These are phyloP conservation scores for Dioszegia hungarica DNA, from an alignment of 768 basidiomycete species.

Conservation along the genomic window DNA sequence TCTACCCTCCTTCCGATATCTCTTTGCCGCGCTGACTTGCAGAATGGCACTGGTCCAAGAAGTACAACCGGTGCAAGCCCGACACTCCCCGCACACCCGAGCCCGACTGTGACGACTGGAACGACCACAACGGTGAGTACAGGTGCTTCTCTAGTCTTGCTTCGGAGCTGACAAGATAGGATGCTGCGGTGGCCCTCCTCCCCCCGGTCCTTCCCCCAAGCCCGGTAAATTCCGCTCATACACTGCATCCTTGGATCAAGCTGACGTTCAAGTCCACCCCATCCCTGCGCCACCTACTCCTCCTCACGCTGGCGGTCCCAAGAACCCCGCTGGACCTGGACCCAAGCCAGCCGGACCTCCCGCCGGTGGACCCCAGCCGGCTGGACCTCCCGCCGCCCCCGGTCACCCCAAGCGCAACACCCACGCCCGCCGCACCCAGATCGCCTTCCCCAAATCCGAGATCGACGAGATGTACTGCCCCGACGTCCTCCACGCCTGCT, in stretches of 20 bases:
- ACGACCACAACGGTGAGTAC: constrained; percentile 20
- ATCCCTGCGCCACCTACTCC: background rate
- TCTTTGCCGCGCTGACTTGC: background rate
- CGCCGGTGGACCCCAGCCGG: too few species aligned
- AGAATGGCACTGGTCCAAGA: constrained; percentile 38
- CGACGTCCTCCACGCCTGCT: constrained; percentile 40
- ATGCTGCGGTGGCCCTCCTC: constrained; percentile 14
- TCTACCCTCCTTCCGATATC: background rate
- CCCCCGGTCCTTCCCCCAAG: background rate
- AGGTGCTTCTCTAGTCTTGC: background rate
- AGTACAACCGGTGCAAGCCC: constrained; percentile 22
- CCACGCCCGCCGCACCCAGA: constrained; percentile 10
- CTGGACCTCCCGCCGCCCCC: too few species aligned
- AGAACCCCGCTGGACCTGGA: background rate
- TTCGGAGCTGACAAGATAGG: constrained; percentile 5
- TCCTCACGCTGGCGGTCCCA: background rate
- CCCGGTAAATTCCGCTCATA: background rate
- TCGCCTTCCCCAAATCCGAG: constrained; percentile 27
- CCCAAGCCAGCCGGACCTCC: too few species aligned
- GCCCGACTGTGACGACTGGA: constrained; percentile 40
- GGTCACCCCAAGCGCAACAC: constrained; percentile 17
- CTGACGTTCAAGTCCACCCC: background rate
- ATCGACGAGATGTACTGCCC: constrained; percentile 46
- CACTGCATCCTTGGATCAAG: too few species aligned
- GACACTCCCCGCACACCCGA: constrained; percentile 20